A percentile compares a stretch with the other conserved stretches of the same genome.
Conservation (phyloP, 2,329 filamentous ascomycete species). For the Penicillium sp. region DNA sequence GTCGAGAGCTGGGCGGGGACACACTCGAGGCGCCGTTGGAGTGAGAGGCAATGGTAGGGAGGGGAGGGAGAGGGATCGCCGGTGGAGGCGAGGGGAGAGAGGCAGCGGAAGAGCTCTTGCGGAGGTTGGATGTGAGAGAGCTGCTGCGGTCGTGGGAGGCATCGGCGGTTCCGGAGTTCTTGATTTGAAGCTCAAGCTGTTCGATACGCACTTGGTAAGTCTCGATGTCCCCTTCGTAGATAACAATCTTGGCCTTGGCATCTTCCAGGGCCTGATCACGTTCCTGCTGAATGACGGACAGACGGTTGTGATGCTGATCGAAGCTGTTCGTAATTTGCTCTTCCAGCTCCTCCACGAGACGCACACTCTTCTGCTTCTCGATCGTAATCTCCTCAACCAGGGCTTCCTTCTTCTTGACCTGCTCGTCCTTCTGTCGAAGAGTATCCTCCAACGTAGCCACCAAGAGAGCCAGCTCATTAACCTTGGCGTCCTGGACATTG, state of each 20-base stretch:
- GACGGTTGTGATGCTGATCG: constrained; percentile 88
- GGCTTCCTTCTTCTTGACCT: constrained; percentile 47
- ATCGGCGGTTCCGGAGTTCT: constrained; percentile 37
- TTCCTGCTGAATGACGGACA: constrained; percentile 77
- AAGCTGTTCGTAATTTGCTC: constrained; percentile 94
- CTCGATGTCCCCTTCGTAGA: constrained; percentile 67
- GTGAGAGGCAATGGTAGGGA: constrained; percentile 62
- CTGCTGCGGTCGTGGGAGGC: constrained; percentile 53
- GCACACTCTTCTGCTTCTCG: constrained; percentile 85
- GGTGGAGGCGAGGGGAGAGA: constrained; percentile 92
- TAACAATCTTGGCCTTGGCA: constrained; percentile 61
- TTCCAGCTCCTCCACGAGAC: constrained; percentile 91
- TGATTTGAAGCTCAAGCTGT: constrained; percentile 61
- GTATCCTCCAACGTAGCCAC: constrained; percentile 48
- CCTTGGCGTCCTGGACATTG: constrained; percentile 54
- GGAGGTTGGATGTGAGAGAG: constrained; percentile 66
- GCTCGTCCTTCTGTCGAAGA: constrained; percentile 43
- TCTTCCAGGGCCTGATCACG: constrained; percentile 75
- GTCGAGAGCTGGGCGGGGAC: too few relatives aligned
- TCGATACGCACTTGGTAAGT: constrained; percentile 54
- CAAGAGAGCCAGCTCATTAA: constrained; percentile 53
- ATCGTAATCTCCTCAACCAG: constrained; percentile 51
- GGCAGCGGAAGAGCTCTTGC: constrained; percentile 78
- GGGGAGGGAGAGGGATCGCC: constrained; percentile 88
- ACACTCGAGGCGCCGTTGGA: constrained; percentile 52